Evolutionary conservation across 1,284 basidiomycete species (phyloP).

Genomic region (Entoloma clypeatum): DNA sequence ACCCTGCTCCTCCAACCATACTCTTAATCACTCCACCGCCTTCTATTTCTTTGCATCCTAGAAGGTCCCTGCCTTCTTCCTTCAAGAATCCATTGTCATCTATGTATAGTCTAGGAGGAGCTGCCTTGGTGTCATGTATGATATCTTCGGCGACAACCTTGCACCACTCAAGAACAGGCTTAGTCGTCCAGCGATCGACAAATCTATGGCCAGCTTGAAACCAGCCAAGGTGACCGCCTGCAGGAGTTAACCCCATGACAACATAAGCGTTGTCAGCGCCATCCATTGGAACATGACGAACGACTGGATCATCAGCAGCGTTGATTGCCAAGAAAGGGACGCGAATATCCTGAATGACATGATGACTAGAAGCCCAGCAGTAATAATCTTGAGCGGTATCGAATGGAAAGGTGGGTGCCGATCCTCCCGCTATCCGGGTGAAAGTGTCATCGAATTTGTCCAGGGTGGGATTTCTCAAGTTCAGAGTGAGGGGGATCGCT

Average conservation of each 20-base stretch:
- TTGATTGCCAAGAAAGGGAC: constrained; percentile 84
- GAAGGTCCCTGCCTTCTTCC: constrained; percentile 47
- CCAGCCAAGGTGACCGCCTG: constrained; percentile 96
- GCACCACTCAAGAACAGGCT: constrained; percentile 76
- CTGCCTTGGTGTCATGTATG: constrained; percentile 30
- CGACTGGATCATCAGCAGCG: constrained; percentile 90
- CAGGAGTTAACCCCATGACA: constrained; percentile 68
- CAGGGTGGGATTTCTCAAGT: constrained; percentile 52
- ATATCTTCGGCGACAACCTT: constrained; percentile 55
- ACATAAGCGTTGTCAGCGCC: constrained; percentile 61
- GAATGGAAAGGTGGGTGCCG: constrained; percentile 79
- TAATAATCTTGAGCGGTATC: constrained; percentile 81
- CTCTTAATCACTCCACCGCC: constrained; percentile 40
- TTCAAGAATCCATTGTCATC: constrained; percentile 57
- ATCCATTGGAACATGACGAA: constrained; percentile 58
- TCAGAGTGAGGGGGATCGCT: constrained; percentile 41
- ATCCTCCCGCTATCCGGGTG: constrained; percentile 75
- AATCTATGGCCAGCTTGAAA: constrained; percentile 58
- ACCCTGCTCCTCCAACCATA: constrained; percentile 35
- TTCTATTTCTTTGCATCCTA: constrained; percentile 46
- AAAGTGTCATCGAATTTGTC: constrained; percentile 64
- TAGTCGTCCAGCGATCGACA: constrained; percentile 64
- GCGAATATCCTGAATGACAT: constrained; percentile 52
- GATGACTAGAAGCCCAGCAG: constrained; percentile 56
- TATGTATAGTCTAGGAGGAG: constrained; percentile 30